Conservation (phyloP, 2,329 filamentous ascomycete species). For the Diaporthe citriasiana region DNA sequence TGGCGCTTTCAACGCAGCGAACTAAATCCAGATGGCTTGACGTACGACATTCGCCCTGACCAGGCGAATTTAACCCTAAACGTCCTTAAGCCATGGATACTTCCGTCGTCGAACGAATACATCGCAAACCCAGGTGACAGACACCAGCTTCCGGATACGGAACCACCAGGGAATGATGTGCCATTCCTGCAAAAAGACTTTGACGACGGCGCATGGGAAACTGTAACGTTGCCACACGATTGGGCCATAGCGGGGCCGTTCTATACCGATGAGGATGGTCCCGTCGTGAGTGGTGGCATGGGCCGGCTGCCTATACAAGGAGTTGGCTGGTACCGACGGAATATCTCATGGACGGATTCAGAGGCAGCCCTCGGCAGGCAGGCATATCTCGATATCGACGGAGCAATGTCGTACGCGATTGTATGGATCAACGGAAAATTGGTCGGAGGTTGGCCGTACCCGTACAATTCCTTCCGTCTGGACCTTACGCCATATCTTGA, state of each 20-base stretch:
- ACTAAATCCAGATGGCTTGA: conserved; percentile 35
- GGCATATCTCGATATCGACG: conserved; percentile 63
- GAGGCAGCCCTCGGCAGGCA: conserved; percentile 53
- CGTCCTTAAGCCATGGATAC: conserved; percentile 38
- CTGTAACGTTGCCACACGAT: conserved; percentile 61
- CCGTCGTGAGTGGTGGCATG: conserved; percentile 56
- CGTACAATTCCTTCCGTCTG: conserved; percentile 65
- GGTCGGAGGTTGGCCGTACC: conserved; percentile 66
- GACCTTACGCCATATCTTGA: conserved; percentile 61
- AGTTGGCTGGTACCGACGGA: conserved; percentile 66
- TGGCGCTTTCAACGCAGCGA: conserved; percentile 35
- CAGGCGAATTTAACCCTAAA: conserved; percentile 31
- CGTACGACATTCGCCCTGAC: conserved; percentile 37
- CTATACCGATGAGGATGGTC: conserved; percentile 49
- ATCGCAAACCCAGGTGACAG: conserved; percentile 1
- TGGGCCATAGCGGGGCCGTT: conserved; percentile 65
- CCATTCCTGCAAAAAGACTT: conserved; percentile 31
- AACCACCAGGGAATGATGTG: conserved; percentile 36
- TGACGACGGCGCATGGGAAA: conserved; percentile 59
- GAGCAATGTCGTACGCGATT: conserved; percentile 65
- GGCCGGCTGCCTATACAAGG: conserved; percentile 64
- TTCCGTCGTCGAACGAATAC: conserved; percentile 36
- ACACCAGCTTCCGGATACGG: conserved; percentile 4
- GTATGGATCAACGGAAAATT: conserved; percentile 66
- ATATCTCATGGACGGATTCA: conserved; percentile 49